Conservation (phyloP, 768 basidiomycete species). For the Macrolepiota dolichaula region DNA sequence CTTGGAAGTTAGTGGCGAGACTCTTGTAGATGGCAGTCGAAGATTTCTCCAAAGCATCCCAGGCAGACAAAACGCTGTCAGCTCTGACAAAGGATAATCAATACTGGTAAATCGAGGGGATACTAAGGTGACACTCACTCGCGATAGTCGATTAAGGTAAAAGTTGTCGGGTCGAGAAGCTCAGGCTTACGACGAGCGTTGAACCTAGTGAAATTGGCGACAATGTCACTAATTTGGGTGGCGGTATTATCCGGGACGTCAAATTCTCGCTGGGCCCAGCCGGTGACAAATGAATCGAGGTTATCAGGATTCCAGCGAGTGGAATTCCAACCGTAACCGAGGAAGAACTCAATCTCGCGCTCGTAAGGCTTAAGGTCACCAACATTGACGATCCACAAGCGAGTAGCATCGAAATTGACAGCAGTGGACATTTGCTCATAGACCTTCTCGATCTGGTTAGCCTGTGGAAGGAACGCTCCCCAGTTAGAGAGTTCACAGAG, state of each 20-base stretch:
- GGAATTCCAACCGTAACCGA: slow-evolving; percentile 59
- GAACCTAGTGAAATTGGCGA: slow-evolving; percentile 53
- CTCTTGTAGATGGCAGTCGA: slow-evolving; percentile 55
- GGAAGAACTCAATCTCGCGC: slow-evolving; percentile 67
- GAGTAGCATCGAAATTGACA: slow-evolving; percentile 51
- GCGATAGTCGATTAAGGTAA: slow-evolving; percentile 61
- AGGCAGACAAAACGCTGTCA: slow-evolving; percentile 49
- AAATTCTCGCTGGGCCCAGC: slow-evolving; percentile 68
- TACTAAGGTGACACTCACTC: slow-evolving; percentile 43
- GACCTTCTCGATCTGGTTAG: slow-evolving; percentile 53
- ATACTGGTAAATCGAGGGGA: background rate
- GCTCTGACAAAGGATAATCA: slow-evolving; percentile 35
- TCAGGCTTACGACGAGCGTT: slow-evolving; percentile 66
- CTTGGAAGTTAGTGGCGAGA: slow-evolving; percentile 41
- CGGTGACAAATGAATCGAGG: slow-evolving; percentile 45
- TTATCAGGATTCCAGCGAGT: slow-evolving; percentile 54
- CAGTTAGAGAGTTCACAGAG: background rate
- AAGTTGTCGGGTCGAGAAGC: slow-evolving; percentile 58
- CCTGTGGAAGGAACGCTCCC: slow-evolving; percentile 25
- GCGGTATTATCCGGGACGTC: slow-evolving; percentile 39
- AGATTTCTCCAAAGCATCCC: slow-evolving; percentile 43
- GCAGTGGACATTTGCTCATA: slow-evolving; percentile 72
- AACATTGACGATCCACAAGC: slow-evolving; percentile 72
- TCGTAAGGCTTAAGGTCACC: slow-evolving; percentile 77
- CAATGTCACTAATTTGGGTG: slow-evolving; percentile 43